Conservation (phyloP, 164 flowering plant genomes). For the Umbilicus rupestris region DNA sequence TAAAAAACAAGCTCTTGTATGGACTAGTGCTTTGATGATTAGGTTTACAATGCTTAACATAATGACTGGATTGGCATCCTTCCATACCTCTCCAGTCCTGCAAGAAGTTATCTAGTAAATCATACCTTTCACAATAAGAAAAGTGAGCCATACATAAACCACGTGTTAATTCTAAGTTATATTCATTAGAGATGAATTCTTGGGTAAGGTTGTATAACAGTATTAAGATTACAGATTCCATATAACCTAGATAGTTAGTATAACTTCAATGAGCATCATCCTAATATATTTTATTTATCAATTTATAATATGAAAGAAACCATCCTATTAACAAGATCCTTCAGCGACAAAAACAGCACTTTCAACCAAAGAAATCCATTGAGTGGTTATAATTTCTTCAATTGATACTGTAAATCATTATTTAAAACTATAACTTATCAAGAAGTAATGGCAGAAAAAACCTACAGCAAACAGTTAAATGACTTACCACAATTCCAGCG, state of each 20-base stretch:
- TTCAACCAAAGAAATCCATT: neutral
- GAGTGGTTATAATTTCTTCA: neutral
- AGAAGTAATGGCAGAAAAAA: neutral
- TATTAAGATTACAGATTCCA: too few relatives aligned
- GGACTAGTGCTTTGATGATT: too few relatives aligned
- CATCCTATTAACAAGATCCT: neutral
- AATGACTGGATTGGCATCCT: too few relatives aligned
- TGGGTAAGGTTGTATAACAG: neutral
- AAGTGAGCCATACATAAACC: too few relatives aligned
- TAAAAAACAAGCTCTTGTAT: too few relatives aligned
- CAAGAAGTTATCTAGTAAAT: too few relatives aligned
- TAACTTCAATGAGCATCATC: neutral
- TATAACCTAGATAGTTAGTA: neutral
- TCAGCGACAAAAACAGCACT: neutral
- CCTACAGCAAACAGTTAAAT: neutral
- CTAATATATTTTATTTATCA: neutral
- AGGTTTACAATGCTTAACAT: too few relatives aligned
- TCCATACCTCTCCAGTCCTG: too few relatives aligned
- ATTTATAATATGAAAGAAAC: neutral
- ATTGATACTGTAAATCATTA: neutral
- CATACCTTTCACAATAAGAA: too few relatives aligned
- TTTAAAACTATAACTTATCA: neutral
- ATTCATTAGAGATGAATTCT: neutral
- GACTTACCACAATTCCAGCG: constrained; percentile 91
- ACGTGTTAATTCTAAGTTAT: neutral